Evolutionary conservation across 2,329 filamentous ascomycete species (phyloP), one percentile per base, ranked within the genome.

Genomic region (Aspergillus texensis): DNA sequence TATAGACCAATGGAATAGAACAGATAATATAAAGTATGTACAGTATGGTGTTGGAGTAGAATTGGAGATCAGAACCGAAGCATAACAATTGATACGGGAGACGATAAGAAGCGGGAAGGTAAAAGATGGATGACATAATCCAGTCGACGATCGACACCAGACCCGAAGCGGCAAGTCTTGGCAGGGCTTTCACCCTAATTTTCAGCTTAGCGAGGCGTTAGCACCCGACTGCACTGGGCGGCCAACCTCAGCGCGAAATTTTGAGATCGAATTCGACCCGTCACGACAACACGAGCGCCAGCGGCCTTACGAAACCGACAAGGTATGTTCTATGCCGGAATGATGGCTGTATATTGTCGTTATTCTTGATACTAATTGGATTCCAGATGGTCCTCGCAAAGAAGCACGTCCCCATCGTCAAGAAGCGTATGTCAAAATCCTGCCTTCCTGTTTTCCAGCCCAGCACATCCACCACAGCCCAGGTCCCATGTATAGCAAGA

Each of bases 321-420:
- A 81, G 78, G 79, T 81, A 74, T 70, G 78, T 57, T 58, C 39
- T 41, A 41, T 41, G 6, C 39, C 39, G 39, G 16, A 8, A 41
- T 46, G 50, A 32, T 6, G 14, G 32, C 5, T 39, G 21, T 39
- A 39, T 39, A 28, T 16, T 12, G 52, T 36, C 12, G 14, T 55
- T 26, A 10, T 66, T 53, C 43, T 57, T 46, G 54, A 41, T 62
- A 54, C 50, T 63, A 61, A 58, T 67, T 63, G 58, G 61, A 61
- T 64, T 72, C 53, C 70, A 73, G 94, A 98, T 98, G 95, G 93
- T 94, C 88, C 89, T 94, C 91, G 92, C 94, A 85, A 96, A 96
- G 92, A 96, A 96, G 89, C 95, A 98, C 86, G 89, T 98, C 82
- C 91, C 94, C 80, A 99, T 99, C 89, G 92, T 99, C 81, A 99